Base-by-base conservation (phyloP, 2,329 filamentous ascomycete species). In the Trichoderma gracile region DNA sequence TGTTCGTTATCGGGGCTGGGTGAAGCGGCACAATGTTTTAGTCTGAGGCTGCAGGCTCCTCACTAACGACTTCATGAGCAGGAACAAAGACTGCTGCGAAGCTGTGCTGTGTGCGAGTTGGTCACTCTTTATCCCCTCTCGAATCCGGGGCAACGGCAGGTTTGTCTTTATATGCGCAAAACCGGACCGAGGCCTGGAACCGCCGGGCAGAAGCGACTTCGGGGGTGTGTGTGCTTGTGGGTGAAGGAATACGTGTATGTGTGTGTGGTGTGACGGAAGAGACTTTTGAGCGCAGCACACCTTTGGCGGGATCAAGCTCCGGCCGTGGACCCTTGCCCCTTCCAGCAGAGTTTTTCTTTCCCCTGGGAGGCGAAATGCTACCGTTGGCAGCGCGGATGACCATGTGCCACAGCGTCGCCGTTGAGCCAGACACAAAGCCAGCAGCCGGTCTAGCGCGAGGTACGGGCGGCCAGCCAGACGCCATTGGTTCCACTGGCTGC, bases 61-160 rank as follows among this genome's bases (percentile, higher is more conserved):
- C 75, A 79, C 70, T 79, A 80, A 73, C 78, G 73, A 77, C 73
- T 69, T 76, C 77, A 79, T 80, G 69, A 72, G 73, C 40, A 47
- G 40, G 21, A 63, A 63, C 12, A 27, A 52, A 63, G 30, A 15
- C 59, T 7, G 30, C 17, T 33, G 25, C 27, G 25, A 52, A 38
- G 38, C 53, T 17, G 54, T 49, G 33, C 19, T 64, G 54, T 50
- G 56, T 42, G 45, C 47, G 25, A 58, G 55, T 43, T 43, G 49
- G 30, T 53, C 45, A 38, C 56, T 59, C 40, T 38, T 38, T 38
- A 38, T 53, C 27, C 40, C 59, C 59, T 50, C 59, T 61, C 58
- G 21, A 15, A 38, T 46, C 59, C 59, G 59, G 59, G 59, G 59
- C 49, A 63, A 43, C 46, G 40, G 50, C 59, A 25, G 59, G 42